Percentiles rank a stretch among this genome's conserved stretches.
Conservation (phyloP, 441 rosid species). For the Euphorbia schlechtendalii region DNA sequence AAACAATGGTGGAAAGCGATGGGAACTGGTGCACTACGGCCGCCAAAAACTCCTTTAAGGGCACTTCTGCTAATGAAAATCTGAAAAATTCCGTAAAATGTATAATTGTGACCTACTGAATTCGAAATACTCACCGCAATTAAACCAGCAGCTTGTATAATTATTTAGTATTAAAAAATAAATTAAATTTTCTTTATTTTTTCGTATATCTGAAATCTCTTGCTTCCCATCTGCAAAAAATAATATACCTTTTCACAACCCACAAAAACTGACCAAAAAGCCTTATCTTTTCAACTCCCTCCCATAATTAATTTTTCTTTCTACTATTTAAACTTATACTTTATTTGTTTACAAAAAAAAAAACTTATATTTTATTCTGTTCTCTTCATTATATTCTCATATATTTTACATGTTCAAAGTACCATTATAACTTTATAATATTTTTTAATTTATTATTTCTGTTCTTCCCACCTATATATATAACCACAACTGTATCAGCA, state of each 20-base stretch:
- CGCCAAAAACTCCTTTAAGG: no score
- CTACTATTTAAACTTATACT: slow-evolving; percentile 11
- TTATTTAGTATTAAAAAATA: no score
- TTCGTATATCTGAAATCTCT: slow-evolving; percentile 45
- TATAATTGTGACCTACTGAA: no score
- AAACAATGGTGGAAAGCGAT: no score
- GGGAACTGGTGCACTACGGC: no score
- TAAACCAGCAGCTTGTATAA: no score
- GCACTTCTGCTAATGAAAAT: no score
- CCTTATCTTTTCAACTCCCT: slow-evolving; percentile 36
- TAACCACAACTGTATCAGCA: slow-evolving; percentile 19
- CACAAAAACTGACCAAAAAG: slow-evolving; percentile 47
- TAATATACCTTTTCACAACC: slow-evolving; percentile 34
- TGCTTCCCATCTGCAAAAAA: slow-evolving; percentile 55
- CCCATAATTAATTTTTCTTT: slow-evolving; percentile 28
- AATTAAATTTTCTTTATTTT: no score
- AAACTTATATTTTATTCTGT: slow-evolving; percentile 19
- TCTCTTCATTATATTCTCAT: not conserved
- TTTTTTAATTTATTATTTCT: slow-evolving; percentile 4
- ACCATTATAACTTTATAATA: slow-evolving; percentile 20
- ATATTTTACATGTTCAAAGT: slow-evolving; percentile 21
- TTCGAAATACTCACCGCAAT: no score
- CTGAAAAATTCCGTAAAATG: no score
- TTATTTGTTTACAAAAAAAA: no score
- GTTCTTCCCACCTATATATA: slow-evolving; percentile 32